Evolutionary conservation across 2,329 filamentous ascomycete genomes (phyloP).

Genomic region (Botrytis fabae): DNA sequence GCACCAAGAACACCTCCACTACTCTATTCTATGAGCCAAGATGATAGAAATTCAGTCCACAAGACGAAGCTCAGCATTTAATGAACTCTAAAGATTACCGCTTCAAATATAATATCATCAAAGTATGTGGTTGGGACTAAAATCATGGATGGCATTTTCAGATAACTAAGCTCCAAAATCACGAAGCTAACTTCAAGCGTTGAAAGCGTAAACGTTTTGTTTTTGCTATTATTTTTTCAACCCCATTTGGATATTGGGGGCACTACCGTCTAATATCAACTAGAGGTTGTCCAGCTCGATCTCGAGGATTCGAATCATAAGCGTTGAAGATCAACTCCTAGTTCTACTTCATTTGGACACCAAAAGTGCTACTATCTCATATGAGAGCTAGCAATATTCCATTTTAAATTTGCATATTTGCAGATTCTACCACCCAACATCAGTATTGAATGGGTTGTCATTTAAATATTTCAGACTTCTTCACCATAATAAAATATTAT

Average conservation of each 20-base stretch:
- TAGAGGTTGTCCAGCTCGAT: neutral
- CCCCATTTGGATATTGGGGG: neutral
- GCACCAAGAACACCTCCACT: neutral
- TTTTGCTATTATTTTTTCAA: too few species aligned
- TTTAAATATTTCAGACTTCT: neutral
- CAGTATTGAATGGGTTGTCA: neutral
- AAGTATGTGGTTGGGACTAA: neutral
- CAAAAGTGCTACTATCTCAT: neutral
- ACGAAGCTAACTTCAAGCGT: neutral
- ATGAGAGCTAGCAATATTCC: neutral
- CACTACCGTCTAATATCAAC: neutral
- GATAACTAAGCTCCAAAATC: neutral
- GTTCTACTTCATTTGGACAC: neutral
- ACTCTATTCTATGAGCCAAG: neutral
- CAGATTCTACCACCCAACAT: neutral
- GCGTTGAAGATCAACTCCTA: neutral
- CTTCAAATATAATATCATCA: neutral
- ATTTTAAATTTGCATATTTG: neutral
- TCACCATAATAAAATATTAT: neutral
- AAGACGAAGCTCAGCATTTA: neutral
- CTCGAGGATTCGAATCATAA: neutral
- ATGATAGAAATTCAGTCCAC: neutral
- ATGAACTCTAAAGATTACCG: neutral
- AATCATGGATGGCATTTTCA: neutral
- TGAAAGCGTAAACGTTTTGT: neutral